phyloP scores from a whole-genome alignment of 179 eudicot species.

The Pouteria campechiana region DNA sequence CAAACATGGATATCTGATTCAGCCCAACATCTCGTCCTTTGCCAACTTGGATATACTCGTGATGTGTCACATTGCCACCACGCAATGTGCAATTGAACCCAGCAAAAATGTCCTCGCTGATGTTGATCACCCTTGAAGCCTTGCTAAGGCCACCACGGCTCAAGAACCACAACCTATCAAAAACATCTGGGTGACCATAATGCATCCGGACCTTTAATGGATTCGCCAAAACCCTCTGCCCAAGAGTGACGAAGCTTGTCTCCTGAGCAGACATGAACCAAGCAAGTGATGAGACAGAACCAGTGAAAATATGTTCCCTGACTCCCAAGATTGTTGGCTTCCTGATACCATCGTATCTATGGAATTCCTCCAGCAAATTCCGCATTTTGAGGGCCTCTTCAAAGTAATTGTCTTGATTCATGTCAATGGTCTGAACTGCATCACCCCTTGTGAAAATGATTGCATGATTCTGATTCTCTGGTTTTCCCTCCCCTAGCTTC shows the following conservation, averaged over 20 bases:
- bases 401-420: conserved; percentile 93
- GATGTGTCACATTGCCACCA: conserved; percentile 91
- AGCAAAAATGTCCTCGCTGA: conserved; percentile 93
- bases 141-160: conserved; percentile 91
- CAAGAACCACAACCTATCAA: conserved; percentile 87
- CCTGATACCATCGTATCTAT: conserved; percentile 51
- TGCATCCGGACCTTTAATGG: conserved; percentile 89
- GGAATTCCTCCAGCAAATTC: conserved; percentile 76
- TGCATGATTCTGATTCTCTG: conserved; percentile 96
- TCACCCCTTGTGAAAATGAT: conserved; percentile 89
- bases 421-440: conserved; percentile 90
- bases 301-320: conserved; percentile 88
- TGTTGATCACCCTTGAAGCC: conserved; percentile 84
- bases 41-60: conserved; percentile 91
- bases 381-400: conserved; percentile 89
- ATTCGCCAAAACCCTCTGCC: conserved; percentile 91
- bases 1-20: conserved; percentile 92
- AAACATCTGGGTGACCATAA: conserved; percentile 95
- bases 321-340: conserved; percentile 91
- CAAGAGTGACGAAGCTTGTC: conserved; percentile 86
- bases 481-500: conserved; percentile 94
- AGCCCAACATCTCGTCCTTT: conserved; percentile 95
- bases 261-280: conserved; percentile 98
- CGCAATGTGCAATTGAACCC: conserved; percentile 93
- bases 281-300: conserved; percentile 89